Conservation (phyloP, 2,329 filamentous ascomycete genomes). For the Dothiorella sarmentorum region DNA sequence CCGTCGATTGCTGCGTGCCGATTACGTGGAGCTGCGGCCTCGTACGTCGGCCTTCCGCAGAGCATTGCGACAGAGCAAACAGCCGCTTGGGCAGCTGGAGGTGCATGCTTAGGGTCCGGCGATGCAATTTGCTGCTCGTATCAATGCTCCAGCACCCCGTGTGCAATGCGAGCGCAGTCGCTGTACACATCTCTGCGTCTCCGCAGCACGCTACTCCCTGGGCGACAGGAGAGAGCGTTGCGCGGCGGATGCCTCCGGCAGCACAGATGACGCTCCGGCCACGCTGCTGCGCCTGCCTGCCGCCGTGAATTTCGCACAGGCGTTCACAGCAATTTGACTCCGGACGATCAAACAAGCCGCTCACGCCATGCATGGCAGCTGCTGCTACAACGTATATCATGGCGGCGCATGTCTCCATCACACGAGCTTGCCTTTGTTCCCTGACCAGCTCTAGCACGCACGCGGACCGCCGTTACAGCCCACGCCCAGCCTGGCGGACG, state of each 20-base stretch:
- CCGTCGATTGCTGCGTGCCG: neutral
- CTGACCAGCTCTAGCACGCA: neutral
- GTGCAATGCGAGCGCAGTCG: too few relatives aligned
- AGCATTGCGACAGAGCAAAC: too few relatives aligned
- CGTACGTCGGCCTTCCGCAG: too few relatives aligned
- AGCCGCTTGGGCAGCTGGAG: too few relatives aligned
- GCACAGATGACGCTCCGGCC: conserved; percentile 15
- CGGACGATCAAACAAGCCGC: conserved; percentile 18
- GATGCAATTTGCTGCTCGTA: too few relatives aligned
- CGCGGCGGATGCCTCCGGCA: conserved; percentile 12
- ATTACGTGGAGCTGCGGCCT: conserved; percentile 10
- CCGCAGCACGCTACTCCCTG: neutral
- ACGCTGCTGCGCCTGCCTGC: conserved; percentile 2
- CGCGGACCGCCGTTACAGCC: conserved; percentile 7
- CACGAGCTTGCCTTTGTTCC: conserved; percentile 4
- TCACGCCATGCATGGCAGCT: conserved; percentile 5
- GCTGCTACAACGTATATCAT: conserved; percentile 9
- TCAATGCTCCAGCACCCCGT: too few relatives aligned
- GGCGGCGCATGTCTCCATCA: conserved; percentile 4
- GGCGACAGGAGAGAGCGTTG: conserved; percentile 3
- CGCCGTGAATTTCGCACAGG: conserved; percentile 13
- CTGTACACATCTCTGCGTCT: conserved; percentile 8
- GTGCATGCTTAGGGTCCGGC: too few relatives aligned
- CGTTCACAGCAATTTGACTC: conserved; percentile 1
- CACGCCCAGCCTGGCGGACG: conserved; percentile 1